Conservation (phyloP, 805 yeast genomes). For the Suhomyces kilbournensis region DNA sequence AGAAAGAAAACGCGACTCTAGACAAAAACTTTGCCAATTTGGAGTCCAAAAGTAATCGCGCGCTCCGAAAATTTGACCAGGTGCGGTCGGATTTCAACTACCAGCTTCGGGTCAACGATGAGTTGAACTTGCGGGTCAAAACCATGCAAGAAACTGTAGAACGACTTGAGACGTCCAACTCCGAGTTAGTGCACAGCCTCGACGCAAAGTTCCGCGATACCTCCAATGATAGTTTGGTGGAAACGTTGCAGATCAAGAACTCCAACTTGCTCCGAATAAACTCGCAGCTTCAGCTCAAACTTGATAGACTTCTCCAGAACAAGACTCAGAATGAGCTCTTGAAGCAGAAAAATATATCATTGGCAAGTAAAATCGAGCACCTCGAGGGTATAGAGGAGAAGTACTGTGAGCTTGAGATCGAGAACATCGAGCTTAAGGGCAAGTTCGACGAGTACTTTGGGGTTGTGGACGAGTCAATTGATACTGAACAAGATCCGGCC, state of each 20-base stretch:
- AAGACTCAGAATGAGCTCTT: slow-evolving; percentile 50
- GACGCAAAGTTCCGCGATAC: slow-evolving; percentile 17
- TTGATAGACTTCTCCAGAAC: slow-evolving; percentile 48
- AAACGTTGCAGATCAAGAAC: slow-evolving; percentile 28
- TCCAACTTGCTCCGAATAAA: slow-evolving; percentile 45
- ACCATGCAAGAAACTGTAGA: slow-evolving; percentile 24
- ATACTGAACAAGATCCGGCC: slow-evolving; percentile 15
- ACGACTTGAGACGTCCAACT: slow-evolving; percentile 29
- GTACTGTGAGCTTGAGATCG: slow-evolving; percentile 47
- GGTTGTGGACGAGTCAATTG: slow-evolving; percentile 21
- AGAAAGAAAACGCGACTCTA: slow-evolving; percentile 15
- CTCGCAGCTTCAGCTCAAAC: slow-evolving; percentile 50
- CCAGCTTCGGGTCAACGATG: slow-evolving; percentile 32
- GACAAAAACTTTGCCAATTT: slow-evolving; percentile 13
- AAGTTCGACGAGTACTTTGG: slow-evolving; percentile 48
- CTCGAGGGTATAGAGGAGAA: slow-evolving; percentile 44
- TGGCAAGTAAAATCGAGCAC: slow-evolving; percentile 36
- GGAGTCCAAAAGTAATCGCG: slow-evolving; percentile 20
- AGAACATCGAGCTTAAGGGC: slow-evolving; percentile 46
- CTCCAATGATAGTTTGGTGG: slow-evolving; percentile 8
- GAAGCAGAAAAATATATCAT: slow-evolving; percentile 50
- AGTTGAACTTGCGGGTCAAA: slow-evolving; percentile 36
- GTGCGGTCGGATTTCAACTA: slow-evolving; percentile 34
- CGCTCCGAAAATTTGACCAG: slow-evolving; percentile 28
- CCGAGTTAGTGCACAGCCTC: slow-evolving; percentile 29